Evolutionary conservation across 257 asterid species (phyloP).

Genomic region (Salvia splendens): DNA sequence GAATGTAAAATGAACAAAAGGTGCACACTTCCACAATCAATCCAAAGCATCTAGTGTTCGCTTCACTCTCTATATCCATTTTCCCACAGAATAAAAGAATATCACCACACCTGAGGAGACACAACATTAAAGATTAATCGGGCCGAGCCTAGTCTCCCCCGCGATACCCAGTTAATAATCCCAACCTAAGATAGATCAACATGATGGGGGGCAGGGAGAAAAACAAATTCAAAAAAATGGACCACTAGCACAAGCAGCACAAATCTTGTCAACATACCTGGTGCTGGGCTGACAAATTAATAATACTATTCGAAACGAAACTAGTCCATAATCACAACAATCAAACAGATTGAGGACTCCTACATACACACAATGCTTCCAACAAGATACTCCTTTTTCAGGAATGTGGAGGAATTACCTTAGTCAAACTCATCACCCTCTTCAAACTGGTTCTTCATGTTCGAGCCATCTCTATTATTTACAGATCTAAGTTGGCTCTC

Average conservation of each 20-base stretch:
- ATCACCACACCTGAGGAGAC: conserved; percentile 45
- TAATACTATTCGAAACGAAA: not conserved
- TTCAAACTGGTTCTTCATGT: conserved; percentile 46
- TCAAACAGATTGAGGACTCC: not conserved
- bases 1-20: conserved; percentile 26
- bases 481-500: conserved; percentile 49
- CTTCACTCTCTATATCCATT: conserved; percentile 22
- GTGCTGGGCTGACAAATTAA: too few relatives aligned
- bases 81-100: conserved; percentile 47
- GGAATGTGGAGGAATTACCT: conserved; percentile 42
- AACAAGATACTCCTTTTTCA: not conserved
- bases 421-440: conserved; percentile 47
- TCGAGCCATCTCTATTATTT: conserved; percentile 56
- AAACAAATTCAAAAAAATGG: too few relatives aligned
- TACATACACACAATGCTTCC: not conserved
- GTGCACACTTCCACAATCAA: conserved; percentile 30
- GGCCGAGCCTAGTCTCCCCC: too few relatives aligned
- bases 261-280: too few relatives aligned
- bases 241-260: too few relatives aligned
- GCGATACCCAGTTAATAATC: not conserved
- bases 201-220: too few relatives aligned
- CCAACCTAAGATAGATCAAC: not conserved
- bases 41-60: conserved; percentile 29
- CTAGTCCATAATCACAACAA: not conserved
- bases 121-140: not conserved